phyloP scores from a whole-genome alignment of 306 rosid genomes.

The Ormosia emarginata region DNA sequence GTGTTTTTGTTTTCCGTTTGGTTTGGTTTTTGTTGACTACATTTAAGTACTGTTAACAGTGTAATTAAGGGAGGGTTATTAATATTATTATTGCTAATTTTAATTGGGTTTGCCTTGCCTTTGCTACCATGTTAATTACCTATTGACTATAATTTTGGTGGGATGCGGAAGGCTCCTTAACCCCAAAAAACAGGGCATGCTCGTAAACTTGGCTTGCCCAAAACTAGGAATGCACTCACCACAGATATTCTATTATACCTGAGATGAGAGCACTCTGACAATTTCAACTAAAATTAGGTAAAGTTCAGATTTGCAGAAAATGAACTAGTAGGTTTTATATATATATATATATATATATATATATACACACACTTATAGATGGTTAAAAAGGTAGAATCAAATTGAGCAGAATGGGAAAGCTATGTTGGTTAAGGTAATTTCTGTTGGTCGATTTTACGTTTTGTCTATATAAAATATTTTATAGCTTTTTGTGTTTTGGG shows the following conservation, averaged over 20 bases:
- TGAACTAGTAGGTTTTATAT: not conserved
- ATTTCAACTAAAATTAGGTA: not conserved
- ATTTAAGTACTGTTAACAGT: not conserved
- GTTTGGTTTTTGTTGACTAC: not conserved
- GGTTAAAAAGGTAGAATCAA: not conserved
- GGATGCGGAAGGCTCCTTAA: not conserved
- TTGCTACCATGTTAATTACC: not conserved
- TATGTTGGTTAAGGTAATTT: not conserved
- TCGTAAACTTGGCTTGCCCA: not conserved
- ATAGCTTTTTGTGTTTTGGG: not conserved
- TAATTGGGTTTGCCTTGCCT: not conserved
- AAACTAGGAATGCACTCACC: not conserved
- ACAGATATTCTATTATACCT: not conserved
- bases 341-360: not conserved
- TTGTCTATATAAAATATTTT: not conserved
- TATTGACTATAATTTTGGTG: not conserved
- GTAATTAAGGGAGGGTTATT: not conserved
- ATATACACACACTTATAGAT: not conserved
- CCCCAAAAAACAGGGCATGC: conserved; percentile 26
- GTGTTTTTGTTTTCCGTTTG: not conserved
- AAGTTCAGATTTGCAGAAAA: not conserved
- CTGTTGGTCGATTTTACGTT: not conserved
- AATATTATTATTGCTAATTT: not conserved
- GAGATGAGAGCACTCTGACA: not conserved
- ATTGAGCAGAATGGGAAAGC: not conserved